phyloP scores from a whole-genome alignment of 768 basidiomycete genomes.

The Trametes sanguinea region DNA sequence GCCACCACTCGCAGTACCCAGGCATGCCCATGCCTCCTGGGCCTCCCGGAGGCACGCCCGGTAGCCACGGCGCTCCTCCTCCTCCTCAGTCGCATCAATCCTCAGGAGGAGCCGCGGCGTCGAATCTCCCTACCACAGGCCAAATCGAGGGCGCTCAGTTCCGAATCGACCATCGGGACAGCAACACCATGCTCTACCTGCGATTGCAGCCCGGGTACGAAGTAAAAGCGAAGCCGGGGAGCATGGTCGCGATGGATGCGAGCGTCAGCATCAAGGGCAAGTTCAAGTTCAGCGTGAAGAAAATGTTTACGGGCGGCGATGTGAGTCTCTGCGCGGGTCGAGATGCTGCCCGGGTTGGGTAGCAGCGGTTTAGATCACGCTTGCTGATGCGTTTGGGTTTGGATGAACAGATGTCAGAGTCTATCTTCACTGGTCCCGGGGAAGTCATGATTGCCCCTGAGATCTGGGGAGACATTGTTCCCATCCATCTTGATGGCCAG shows the following conservation, averaged over 20 bases:
- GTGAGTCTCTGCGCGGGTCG: conserved; percentile 17
- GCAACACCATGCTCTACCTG: conserved; percentile 35
- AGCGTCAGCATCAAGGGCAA: conserved; percentile 36
- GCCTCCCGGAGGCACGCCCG: not conserved
- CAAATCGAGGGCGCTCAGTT: conserved; percentile 32
- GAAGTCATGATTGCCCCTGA: conserved; percentile 37
- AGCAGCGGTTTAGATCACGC: not conserved
- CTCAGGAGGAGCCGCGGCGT: not conserved
- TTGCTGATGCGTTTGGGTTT: not conserved
- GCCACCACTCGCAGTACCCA: not conserved
- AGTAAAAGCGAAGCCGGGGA: conserved; percentile 36
- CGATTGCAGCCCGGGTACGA: conserved; percentile 32
- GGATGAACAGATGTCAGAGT: conserved; percentile 28
- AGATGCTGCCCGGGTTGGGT: not conserved
- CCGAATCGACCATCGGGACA: conserved; percentile 36
- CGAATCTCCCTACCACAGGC: conserved; percentile 26
- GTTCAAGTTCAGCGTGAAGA: conserved; percentile 32
- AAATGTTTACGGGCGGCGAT: conserved; percentile 33
- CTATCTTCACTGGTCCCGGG: conserved; percentile 34
- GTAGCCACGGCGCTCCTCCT: not conserved
- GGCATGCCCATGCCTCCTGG: conserved; percentile 4
- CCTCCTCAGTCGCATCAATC: not conserved
- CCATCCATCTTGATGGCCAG: conserved; percentile 33
- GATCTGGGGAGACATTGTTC: conserved; percentile 38
- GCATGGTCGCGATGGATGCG: conserved; percentile 38